These are phyloP conservation scores for Biancaea sappan DNA, from an alignment of 306 rosid species.

Conservation along the genomic window DNA sequence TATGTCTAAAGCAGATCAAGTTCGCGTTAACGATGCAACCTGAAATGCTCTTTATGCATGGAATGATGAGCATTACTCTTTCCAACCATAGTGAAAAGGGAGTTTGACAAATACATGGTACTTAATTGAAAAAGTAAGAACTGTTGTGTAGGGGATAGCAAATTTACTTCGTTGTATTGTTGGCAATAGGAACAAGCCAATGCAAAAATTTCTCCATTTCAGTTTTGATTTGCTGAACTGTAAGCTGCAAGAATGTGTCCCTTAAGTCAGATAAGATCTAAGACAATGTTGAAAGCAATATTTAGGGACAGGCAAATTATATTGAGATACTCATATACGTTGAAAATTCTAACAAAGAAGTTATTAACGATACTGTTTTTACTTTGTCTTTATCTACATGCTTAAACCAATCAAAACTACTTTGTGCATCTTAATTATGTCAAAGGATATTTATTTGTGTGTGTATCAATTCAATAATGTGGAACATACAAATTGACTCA, in stretches of 20 bases:
- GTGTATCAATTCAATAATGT: no score
- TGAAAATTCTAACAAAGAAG: not conserved
- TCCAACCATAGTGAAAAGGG: constrained; percentile 14
- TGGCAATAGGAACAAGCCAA: constrained; percentile 95
- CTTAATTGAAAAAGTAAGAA: constrained; percentile 21
- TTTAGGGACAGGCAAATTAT: not conserved
- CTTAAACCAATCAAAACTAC: not conserved
- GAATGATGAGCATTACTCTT: not conserved
- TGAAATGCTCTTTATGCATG: constrained; percentile 8
- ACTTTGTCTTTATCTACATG: not conserved
- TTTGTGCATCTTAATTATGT: not conserved
- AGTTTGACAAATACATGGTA: constrained; percentile 20
- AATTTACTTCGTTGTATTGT: constrained; percentile 88
- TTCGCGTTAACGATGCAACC: not conserved
- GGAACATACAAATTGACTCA: no score
- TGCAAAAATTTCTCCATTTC: constrained; percentile 94
- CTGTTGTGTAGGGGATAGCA: constrained; percentile 22
- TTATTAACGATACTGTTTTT: not conserved
- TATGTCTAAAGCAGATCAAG: not conserved
- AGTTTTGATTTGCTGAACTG: constrained; percentile 86
- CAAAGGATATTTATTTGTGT: not conserved
- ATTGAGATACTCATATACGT: not conserved
- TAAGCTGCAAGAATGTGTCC: constrained; percentile 64
- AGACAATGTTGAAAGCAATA: constrained; percentile 9
- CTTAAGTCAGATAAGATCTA: constrained; percentile 31